Evolutionary conservation across 2,329 filamentous ascomycete genomes (phyloP), one percentile per base, ranked within the genome.

Genomic region (Cordyceps tenuipes): DNA sequence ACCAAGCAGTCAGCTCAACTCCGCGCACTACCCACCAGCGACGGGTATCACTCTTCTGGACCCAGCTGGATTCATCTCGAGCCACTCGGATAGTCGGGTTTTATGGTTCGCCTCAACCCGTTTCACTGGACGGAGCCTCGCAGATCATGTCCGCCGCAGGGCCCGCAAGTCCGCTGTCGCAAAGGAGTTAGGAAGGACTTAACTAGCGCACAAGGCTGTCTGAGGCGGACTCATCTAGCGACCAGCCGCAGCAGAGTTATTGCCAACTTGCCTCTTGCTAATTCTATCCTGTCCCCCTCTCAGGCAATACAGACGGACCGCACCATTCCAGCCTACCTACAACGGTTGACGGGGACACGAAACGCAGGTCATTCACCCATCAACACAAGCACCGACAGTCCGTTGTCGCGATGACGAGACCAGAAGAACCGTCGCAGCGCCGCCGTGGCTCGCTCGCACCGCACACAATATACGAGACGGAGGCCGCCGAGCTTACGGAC

Each of bases 391-490:
- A 36, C 43, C 54, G 54, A 57, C 43, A n/a, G 8, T 13, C 44
- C 43, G 43, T 2, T n/a, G 17, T 6, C 34, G 19, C 36, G n/a
- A 60, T 55, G 51, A 55, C 51, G 43, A 48, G 49, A 46, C n/a
- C 44, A 29, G 36, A 54, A 48, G 57, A 54, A 10, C 21, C 39
- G 1, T 39, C 53, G 6, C 23, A 19, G 9, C 46, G 34, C 12
- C 44, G 48, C 17, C 34, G 47, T n/a, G 47, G 31, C 17, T 61
- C 59, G 7, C 49, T 59, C 26, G 59, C 52, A 7, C 44, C 60
- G 6, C 60, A 58, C 34, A 47, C 67, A 6, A 41, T 70, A 19
- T 65, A 66, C 61, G 70, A 73, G 62, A 53, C 65, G 31, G 66
- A 63, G 26, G 56, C 64, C 26, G 56, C 61, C 21, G 61, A 62